Percentiles rank a stretch among this genome's conserved stretches.
Evolutionary conservation across 768 basidiomycete genomes (phyloP).

Genomic region (Mycena galopus): DNA sequence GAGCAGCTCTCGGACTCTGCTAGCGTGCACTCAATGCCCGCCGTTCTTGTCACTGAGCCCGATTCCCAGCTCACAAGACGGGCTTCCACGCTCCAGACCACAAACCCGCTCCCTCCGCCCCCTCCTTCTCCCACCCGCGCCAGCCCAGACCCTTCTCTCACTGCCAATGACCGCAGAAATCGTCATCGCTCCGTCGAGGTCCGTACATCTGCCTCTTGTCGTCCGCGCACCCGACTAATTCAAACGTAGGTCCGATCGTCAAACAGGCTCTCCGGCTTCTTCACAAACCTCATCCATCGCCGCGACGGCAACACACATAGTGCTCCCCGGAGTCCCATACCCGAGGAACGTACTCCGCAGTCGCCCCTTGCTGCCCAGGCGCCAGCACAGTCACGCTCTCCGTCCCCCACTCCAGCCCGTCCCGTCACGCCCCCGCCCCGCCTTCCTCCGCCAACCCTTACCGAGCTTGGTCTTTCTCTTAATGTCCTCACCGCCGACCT

Average conservation of each 20-base stretch:
- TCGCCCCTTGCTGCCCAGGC: conserved; percentile 43
- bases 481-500: conserved; percentile 76
- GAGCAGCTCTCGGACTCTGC: conserved; percentile 61
- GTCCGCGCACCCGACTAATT: conserved; percentile 18
- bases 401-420: conserved; percentile 68
- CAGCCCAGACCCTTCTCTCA: conserved; percentile 44
- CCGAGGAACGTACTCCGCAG: conserved; percentile 47
- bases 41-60: conserved; percentile 62
- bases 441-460: conserved; percentile 77
- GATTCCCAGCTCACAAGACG: conserved; percentile 43
- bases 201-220: conserved; percentile 37
- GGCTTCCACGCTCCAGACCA: conserved; percentile 48
- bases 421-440: conserved; percentile 79
- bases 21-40: conserved; percentile 73
- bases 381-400: conserved; percentile 59
- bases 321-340: conserved; percentile 47
- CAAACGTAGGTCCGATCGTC: conserved; percentile 66
- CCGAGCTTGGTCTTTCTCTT: conserved; percentile 82
- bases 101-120: conserved; percentile 36
- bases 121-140: conserved; percentile 45
- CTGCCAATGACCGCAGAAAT: conserved; percentile 53
- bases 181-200: conserved; percentile 76
- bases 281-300: conserved; percentile 82
- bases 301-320: conserved; percentile 60
- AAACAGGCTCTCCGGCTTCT: conserved; percentile 88